Conservation (phyloP, 2,329 filamentous ascomycete species). For the Apiospora kogelbergensis region DNA sequence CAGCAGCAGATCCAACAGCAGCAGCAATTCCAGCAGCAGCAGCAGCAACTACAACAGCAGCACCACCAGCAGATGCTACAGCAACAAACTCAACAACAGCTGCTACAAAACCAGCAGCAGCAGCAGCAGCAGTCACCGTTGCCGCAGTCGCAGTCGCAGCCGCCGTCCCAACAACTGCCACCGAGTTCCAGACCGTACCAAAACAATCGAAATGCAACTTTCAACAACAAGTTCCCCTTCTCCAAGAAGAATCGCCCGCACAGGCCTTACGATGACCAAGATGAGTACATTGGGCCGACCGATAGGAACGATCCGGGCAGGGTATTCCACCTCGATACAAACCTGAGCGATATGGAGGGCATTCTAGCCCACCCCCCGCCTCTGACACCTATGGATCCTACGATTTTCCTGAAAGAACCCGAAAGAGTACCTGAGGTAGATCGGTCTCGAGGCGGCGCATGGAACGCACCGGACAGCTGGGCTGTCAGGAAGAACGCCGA, state of each 20-base stretch:
- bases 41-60: neutral
- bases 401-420: conserved; percentile 37
- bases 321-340: conserved; percentile 79
- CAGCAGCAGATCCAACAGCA: neutral
- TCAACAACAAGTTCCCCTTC: conserved; percentile 65
- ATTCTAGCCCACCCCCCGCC: conserved; percentile 74
- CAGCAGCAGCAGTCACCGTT: neutral
- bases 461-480: conserved; percentile 97
- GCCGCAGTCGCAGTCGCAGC: neutral
- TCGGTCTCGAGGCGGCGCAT: conserved; percentile 55
- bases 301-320: conserved; percentile 60
- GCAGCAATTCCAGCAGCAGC: neutral
- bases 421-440: conserved; percentile 27
- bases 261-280: conserved; percentile 51
- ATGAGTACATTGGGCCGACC: conserved; percentile 60
- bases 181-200: conserved; percentile 1
- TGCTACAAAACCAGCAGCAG: neutral
- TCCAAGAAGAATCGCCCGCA: conserved; percentile 53
- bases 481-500: conserved; percentile 76
- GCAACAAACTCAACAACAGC: neutral
- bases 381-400: conserved; percentile 68
- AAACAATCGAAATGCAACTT: conserved; percentile 45
- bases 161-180: neutral
- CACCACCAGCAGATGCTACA: neutral
- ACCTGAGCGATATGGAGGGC: conserved; percentile 87